A percentile compares a stretch with the other conserved stretches of the same genome.
phyloP scores from a whole-genome alignment of 192 early-diverging fungal species.

The Linnemannia zychae region DNA sequence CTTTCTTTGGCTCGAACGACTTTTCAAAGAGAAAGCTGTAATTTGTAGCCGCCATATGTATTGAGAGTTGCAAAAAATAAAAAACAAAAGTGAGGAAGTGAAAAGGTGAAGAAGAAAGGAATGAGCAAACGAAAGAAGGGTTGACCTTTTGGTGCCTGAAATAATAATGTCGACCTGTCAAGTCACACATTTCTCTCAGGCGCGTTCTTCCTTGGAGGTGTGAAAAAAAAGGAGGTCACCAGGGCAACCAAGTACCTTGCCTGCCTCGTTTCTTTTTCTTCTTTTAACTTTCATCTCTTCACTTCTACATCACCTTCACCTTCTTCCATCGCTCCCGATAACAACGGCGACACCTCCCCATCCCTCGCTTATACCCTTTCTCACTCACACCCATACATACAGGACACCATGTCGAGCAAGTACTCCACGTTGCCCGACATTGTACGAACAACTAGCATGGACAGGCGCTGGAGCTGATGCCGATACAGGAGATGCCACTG shows the following conservation, averaged over 20 bases:
- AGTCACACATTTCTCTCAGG: neutral
- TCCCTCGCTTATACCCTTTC: neutral
- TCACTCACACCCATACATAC: neutral
- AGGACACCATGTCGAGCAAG: conserved; percentile 69
- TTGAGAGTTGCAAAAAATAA: no score
- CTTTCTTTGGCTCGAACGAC: conserved; percentile 7
- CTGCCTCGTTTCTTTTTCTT: neutral
- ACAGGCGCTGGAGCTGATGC: neutral
- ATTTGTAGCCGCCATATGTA: neutral
- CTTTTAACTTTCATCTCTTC: conserved; percentile 3
- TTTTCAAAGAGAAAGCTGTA: conserved; percentile 26
- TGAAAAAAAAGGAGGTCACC: neutral
- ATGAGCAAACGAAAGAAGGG: neutral
- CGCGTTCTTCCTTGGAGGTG: neutral
- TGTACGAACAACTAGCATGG: conserved; percentile 48
- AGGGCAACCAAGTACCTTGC: neutral
- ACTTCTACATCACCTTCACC: neutral
- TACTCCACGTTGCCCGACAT: conserved; percentile 86
- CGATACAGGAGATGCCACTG: neutral
- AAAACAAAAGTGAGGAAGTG: neutral
- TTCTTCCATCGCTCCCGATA: neutral
- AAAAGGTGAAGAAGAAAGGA: neutral
- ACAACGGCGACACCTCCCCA: neutral
- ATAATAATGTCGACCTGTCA: neutral
- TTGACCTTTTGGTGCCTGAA: neutral